phyloP scores from a whole-genome alignment of 257 asterid genomes.

The Phtheirospermum japonicum region DNA sequence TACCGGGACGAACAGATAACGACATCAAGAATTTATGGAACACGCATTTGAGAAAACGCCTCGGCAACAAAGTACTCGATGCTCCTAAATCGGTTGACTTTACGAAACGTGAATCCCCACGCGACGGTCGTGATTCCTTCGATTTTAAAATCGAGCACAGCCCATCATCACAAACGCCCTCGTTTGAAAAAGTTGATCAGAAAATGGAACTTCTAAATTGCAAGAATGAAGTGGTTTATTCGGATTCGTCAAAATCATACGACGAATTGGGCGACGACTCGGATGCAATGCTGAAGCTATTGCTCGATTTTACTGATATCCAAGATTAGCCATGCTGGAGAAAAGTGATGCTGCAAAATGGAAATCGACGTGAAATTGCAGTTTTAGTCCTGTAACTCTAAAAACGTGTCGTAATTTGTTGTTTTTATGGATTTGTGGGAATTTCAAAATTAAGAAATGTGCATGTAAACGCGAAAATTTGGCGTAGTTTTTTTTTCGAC shows the following conservation, averaged over 20 bases:
- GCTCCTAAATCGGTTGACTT: conserved; percentile 23
- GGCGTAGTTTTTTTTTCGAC: no score
- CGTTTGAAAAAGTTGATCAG: no score
- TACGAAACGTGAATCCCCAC: conserved; percentile 23
- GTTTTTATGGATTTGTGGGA: no score
- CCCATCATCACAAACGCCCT: conserved; percentile 41
- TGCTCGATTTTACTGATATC: conserved; percentile 48
- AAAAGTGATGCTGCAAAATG: no score
- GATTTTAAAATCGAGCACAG: no score
- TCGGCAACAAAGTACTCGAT: conserved; percentile 8
- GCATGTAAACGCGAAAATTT: no score
- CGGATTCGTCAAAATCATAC: conserved; percentile 33
- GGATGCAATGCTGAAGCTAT: conserved; percentile 34
- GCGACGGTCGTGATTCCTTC: conserved; percentile 9
- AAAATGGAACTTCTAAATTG: no score
- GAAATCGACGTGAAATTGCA: no score
- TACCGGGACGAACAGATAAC: conserved; percentile 70
- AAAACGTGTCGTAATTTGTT: no score
- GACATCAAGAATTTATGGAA: conserved; percentile 78
- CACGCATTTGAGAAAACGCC: conserved; percentile 58
- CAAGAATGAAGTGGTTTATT: conserved; percentile 26
- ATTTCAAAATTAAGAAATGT: no score
- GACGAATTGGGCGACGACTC: conserved; percentile 44
- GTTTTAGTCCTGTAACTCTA: no score
- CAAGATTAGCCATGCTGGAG: no score